Evolutionary conservation across 1,284 basidiomycete genomes (phyloP), one percentile per base, ranked within the genome.

Genomic region (Earliella scabrosa): DNA sequence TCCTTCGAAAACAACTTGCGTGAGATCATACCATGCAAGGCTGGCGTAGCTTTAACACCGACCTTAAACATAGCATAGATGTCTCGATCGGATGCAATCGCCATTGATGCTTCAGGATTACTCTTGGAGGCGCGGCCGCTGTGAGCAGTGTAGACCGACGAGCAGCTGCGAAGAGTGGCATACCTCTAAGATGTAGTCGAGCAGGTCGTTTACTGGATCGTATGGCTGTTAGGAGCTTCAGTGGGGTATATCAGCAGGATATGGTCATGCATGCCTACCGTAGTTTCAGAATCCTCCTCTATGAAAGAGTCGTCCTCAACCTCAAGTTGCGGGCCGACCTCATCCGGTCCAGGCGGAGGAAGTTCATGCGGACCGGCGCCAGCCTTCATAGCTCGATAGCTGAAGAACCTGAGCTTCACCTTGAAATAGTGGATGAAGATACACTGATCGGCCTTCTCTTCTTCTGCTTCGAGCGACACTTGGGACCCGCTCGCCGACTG

Each of bases 401-500:
- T 24, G 46, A 56, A 58, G 3, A 45, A 49, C 9, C 59, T 41
- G 11, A 45, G 48, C 51, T 66, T 67, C 53, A 62, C 41, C 54
- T 65, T 66, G 48, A 59, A 64, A 43, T 64, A 67, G 21, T 61
- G 54, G 34, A 67, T 47, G 47, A 67, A 67, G 1, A 67, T 52
- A 36, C 63, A 64, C 35, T 65, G 65, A 38, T 64, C 59, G 14
- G 50, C 49, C 18, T 39, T 43, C 35, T 50, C 52, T 11, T 38
- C 32, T 7, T n/a, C n/a, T n/a, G 27, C 21, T 0, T 8, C 41
- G 7, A 11, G 14, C 6, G 27, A 35, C 2, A 21, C 23, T 16
- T 31, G 41, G 20, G 23, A 27, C 9, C 23, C 24, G 20, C 16
- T 36, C 2, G 43, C 18, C 3, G 16, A 13, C 24, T n/a, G n/a